Evolutionary conservation across 116 monocot species (phyloP), one percentile per base, ranked within the genome.

Genomic region (Iris pallida): DNA sequence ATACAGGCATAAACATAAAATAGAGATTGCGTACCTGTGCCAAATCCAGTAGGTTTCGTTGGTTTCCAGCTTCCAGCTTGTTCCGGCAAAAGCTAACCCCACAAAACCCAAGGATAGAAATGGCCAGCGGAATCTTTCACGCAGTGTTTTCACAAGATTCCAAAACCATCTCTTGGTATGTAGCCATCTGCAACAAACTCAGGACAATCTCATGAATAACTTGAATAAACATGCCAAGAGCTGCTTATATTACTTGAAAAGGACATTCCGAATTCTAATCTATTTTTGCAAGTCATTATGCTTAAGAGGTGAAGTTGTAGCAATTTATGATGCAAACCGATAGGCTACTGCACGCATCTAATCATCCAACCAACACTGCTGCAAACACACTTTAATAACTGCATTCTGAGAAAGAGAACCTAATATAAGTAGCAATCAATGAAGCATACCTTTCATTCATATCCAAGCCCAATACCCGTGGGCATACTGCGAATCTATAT

Each of bases 11-110:
- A 19, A 67, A 17, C 7, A 40, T 40, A 57, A 16, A 7, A 20
- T 9, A 53, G 9, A 62, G 4, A 44, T 16, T 9, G 61, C 70
- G 11, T 79, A 92, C 96, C 96, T 96, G 55, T 96, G 96, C 96
- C 96, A 96, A 74, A 92, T 85, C 96, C 92, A 96, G 73, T 96
- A 96, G 68, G 16, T 89, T 60, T 75, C 48, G 56, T 73, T 82
- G 42, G 69, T 82, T 83, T 96, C 96, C 30, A 89, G 74, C 61
- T 69, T 81, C 96, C 96, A 89, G 73, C 92, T 79, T 62, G 78
- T 78, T 63, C 66, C 96, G 13, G 96, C 96, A 61, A 80, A 89
- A 73, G 79, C 63, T 68, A 96, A 79, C 66, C 71, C 51, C 47
- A 85, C 45, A 72, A 91, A 96, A 10, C 92, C 96, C 76, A 89